Evolutionary conservation across 1,139 yeast genomes (phyloP).

Genomic region (Debaryomyces subglobosus): DNA sequence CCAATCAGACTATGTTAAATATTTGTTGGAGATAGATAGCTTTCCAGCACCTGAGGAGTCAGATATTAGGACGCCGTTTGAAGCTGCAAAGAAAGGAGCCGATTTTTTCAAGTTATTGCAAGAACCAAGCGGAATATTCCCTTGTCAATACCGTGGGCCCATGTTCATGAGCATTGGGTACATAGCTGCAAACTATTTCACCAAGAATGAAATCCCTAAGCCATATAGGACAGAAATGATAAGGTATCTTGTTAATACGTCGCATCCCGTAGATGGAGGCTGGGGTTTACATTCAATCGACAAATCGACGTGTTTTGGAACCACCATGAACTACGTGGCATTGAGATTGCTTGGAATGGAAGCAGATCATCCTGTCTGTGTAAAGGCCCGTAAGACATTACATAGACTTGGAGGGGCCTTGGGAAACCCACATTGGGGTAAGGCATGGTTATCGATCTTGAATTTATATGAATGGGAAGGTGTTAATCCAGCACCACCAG

Average conservation of each 20-base stretch:
- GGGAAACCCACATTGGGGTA: slow-evolving; percentile 97
- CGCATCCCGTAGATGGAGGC: slow-evolving; percentile 99
- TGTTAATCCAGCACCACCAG: slow-evolving; percentile 98
- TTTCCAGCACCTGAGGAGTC: slow-evolving; percentile 44
- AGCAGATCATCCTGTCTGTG: slow-evolving; percentile 74
- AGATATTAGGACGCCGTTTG: slow-evolving; percentile 47
- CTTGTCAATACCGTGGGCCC: slow-evolving; percentile 94
- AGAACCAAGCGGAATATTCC: slow-evolving; percentile 75
- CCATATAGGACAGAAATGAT: slow-evolving; percentile 70
- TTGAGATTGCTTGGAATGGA: slow-evolving; percentile 77
- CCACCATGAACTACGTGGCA: slow-evolving; percentile 80
- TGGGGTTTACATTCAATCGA: slow-evolving; percentile 96
- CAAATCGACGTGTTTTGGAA: slow-evolving; percentile 94
- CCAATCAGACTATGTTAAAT: slow-evolving; percentile 62
- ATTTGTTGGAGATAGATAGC: slow-evolving; percentile 50
- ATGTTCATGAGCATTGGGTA: slow-evolving; percentile 96
- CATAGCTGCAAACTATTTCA: slow-evolving; percentile 72
- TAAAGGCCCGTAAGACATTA: slow-evolving; percentile 75
- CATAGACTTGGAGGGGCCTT: slow-evolving; percentile 84
- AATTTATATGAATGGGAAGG: slow-evolving; percentile 94
- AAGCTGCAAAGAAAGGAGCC: slow-evolving; percentile 77
- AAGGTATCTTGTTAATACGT: slow-evolving; percentile 81
- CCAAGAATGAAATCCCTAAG: slow-evolving; percentile 69
- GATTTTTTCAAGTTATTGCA: slow-evolving; percentile 69
- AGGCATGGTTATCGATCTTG: slow-evolving; percentile 81